Evolutionary conservation across 2,329 filamentous ascomycete genomes (phyloP), one percentile per base, ranked within the genome.

Genomic region (Neophaeococcomyces mojaviensis): DNA sequence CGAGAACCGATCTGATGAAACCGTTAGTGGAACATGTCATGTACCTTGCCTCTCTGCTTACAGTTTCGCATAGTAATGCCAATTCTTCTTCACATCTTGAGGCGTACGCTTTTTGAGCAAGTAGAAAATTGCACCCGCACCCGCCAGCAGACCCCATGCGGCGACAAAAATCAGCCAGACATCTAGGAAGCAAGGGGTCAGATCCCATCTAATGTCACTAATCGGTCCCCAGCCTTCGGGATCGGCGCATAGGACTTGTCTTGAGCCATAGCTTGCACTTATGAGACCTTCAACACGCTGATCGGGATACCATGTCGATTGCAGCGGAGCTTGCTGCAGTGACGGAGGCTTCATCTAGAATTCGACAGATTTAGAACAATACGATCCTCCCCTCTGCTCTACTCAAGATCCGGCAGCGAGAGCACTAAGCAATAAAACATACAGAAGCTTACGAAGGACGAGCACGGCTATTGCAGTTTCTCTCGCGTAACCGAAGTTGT

Each of bases 111-210:
- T 85, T 56, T 74, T 79, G 46, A 88, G 64, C 43, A 97, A 72
- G 71, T 86, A 86, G 79, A 83, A 90, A 34, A 94, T 69, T 24
- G 90, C 88, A 37, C 81, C 74, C 6, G 81, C 74, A 48, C 92
- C 92, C 52, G 83, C 76, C 19, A 96, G 46, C 19, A 96, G 72
- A 13, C 90, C 89, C 69, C 84, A 94, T 12, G 74, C 74, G 7
- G 87, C 86, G 22, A 95, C 86, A 1, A 76, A 69, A 28, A 85
- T 79, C 49, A 97, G 79, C 79, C 87, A 89, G 18, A 94, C 79
- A 64, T 98, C 94, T 59, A 97, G 81, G 63, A 98, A 98, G 71
- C 92, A 98, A 33, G 92, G 90, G 13, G 92, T 97, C 60, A 98
- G 88, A 69, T 98, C 92, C 67, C 88, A 96, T 64, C 90, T 78